Conservation (phyloP, 345 rosid genomes). For the Luvunga scandens region DNA sequence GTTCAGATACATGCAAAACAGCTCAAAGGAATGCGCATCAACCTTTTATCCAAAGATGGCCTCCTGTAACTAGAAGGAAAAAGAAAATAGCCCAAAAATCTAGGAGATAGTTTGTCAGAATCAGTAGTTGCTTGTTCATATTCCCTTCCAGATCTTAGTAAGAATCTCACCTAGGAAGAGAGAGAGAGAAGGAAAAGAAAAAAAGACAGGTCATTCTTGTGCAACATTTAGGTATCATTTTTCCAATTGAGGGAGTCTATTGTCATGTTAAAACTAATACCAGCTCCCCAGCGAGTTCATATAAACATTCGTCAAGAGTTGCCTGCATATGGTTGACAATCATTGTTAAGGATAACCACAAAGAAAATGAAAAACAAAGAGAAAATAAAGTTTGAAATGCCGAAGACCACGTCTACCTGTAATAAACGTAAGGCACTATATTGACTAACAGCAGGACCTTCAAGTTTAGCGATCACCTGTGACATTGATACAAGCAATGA, state of each 20-base stretch:
- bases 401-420: conserved; percentile 49
- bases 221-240: conserved; percentile 11
- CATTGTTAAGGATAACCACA: conserved; percentile 17
- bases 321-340: conserved; percentile 54
- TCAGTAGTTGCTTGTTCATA: conserved; percentile 72
- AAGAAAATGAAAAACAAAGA: conserved; percentile 2
- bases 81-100: conserved; percentile 81
- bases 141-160: conserved; percentile 96
- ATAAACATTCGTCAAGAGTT: conserved; percentile 90
- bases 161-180: conserved; percentile 71
- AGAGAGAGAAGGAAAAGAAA: conserved; percentile 7
- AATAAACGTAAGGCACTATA: conserved; percentile 89
- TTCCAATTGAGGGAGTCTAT: conserved; percentile 6
- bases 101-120: conserved; percentile 75
- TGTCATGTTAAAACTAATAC: conserved; percentile 38
- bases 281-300: conserved; percentile 99
- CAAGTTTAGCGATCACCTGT: conserved; percentile 96
- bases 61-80: conserved; percentile 74
- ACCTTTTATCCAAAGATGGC: conserved; percentile 81
- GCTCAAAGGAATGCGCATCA: conserved; percentile 5
- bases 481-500: conserved; percentile 15
- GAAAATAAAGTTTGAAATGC: not conserved
- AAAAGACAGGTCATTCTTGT: conserved; percentile 1
- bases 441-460: conserved; percentile 98
- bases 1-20: conserved; percentile 9